Base-by-base conservation (phyloP, 768 basidiomycete species). In the Pleurotus tuoliensis region DNA sequence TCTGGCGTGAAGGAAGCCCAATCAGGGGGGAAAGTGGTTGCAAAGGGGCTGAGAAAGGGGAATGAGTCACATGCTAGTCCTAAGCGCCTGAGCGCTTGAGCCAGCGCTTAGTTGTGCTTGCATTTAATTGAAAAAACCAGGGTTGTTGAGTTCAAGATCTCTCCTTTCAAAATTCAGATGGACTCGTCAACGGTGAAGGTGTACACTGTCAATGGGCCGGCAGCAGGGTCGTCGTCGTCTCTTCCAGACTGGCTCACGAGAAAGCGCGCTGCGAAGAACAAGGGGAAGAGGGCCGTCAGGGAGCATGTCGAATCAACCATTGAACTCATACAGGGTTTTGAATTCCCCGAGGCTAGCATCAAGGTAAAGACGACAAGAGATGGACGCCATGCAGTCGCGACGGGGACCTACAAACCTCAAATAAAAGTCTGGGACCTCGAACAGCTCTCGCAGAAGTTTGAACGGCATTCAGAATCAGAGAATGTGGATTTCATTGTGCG, bases 401-500 rank as follows among this genome's bases (percentile, higher is more conserved):
- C 96, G 20, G 97, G 97, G 22, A 92, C 90, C 3, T 99, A 99
- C 75, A 99, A 99, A 71, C 97, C 97, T 2, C 93, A 97, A 68
- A 93, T 98, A 71, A 82, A 91, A 56, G 92, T 96, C 4, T 99
- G 91, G 87, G 97, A 98, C 70, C 73, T 99, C 39, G 88, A 92
- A 68, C 89, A 96, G 64, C 81, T 99, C 30, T 86, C 93, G 4
- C 78, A 91, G 56, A 98, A 99, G 71, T 98, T 96, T 67, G 96
- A 98, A 75, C 80, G 97, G 38, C 96, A 98, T 65, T 87, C 94
- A 2, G 94, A 99, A 67, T 84, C 89, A 11, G 96, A 98, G 77
- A 99, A 98, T 69, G 89, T 99, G 61, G 97, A 99, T 69, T 99
- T 99, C 74, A 82, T 88, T 78, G 94, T 97, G 75, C 82, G 94